Base-by-base conservation (phyloP, 2,329 filamentous ascomycete genomes). In the Apiospora sp. region DNA sequence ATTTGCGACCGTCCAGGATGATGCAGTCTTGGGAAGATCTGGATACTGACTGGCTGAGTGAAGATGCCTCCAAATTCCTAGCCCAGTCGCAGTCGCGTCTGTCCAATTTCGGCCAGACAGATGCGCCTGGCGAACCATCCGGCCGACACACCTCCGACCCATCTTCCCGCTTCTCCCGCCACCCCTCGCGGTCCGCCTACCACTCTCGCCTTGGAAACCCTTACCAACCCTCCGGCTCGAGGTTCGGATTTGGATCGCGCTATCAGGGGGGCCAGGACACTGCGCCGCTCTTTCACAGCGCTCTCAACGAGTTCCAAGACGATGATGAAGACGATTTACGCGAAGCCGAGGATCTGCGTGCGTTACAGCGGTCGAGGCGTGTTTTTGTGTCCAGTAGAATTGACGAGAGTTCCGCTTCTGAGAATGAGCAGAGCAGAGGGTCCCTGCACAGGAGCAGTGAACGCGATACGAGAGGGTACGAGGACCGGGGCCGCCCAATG, bases 11-110 rank as follows among this genome's bases (percentile, higher is more conserved):
- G 43, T 51, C 71, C 72, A 72, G 4, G 6, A 68, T 51, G 48
- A 48, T 69, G 43, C 7, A 24, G 14, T 27, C 43, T 22, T 12
- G 5, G 24, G n/a, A n/a, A 34, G 43, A 64, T n/a, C 58, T 19
- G n/a, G 34, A 64, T 41, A 71, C 81, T 74, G 12, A 68, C 67
- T 46, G 71, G 68, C 71, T 71, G 58, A 48, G 67, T 71, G 71
- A 80, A 98, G 96, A 98, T 92, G 96, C 96, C 79, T 98, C 96
- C 77, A 93, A 92, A 78, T 99, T 99, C 83, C 91, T 99, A 79
- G 94, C 95, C 74, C 96, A 98, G 89, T 98, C 95, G 77, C 95
- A 98, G 87, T 97, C 95, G 74, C 92, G 94, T 75, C 87, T 98
- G 79, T 94, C 93, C 77, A 91, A 86, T 82, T 91, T 95, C 71